These are phyloP conservation scores for Apophysomyces trapeziformis DNA, from an alignment of 371 early-diverging fungal species.

Conservation along the genomic window DNA sequence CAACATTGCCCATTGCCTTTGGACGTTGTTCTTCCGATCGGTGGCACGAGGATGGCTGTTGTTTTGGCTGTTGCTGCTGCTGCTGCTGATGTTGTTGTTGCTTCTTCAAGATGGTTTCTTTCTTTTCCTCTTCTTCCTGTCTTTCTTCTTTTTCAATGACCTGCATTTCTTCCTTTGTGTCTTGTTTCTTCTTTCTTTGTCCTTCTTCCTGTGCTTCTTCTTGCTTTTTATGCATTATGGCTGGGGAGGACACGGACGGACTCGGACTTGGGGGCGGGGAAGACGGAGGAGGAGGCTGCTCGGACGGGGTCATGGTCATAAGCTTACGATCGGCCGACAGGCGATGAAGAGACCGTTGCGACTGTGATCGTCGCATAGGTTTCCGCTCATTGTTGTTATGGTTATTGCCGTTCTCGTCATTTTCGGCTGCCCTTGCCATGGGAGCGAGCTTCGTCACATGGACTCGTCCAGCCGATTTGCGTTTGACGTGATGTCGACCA, in stretches of 20 bases:
- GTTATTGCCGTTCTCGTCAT: conserved; percentile 19
- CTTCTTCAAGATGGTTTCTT: neutral
- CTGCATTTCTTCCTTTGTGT: no score
- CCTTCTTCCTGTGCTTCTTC: neutral
- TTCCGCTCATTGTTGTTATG: conserved; percentile 11
- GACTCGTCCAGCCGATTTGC: conserved; percentile 50
- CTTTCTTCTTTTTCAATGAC: no score
- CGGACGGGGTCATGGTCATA: conserved; percentile 2
- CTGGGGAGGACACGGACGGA: conserved; percentile 19
- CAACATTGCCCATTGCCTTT: conserved; percentile 22
- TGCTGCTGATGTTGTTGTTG: conserved; percentile 14
- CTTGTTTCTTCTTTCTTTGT: no score
- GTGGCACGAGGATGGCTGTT: neutral
- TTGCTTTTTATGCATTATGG: conserved; percentile 13
- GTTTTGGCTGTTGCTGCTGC: neutral
- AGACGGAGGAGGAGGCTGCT: conserved; percentile 14
- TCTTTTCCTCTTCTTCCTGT: neutral
- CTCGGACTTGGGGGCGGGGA: conserved; percentile 3
- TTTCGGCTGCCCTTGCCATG: conserved; percentile 45
- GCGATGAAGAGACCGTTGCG: conserved; percentile 30
- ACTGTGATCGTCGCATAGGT: conserved; percentile 51
- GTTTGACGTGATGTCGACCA: conserved; percentile 51
- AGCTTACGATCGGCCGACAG: conserved; percentile 10
- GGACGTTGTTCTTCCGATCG: neutral
- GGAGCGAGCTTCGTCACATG: conserved; percentile 55